phyloP scores from a whole-genome alignment of 2,329 filamentous ascomycete species.

The Colletotrichum zoysiae region DNA sequence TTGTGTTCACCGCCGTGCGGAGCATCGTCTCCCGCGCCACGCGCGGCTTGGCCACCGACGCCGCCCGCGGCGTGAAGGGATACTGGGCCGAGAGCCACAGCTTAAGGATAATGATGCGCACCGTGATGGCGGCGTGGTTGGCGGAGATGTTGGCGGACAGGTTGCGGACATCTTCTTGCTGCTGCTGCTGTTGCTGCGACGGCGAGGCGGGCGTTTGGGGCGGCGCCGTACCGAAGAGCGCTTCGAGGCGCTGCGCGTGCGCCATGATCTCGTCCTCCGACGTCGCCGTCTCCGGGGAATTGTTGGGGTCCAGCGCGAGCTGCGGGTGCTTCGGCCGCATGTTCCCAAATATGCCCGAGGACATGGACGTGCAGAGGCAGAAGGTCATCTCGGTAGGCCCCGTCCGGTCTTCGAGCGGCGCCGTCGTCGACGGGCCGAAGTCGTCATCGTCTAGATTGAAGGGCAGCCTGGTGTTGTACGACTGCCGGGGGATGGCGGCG shows the following conservation, averaged over 20 bases:
- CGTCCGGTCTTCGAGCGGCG: slow-evolving; percentile 50
- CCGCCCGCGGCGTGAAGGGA: slow-evolving; percentile 53
- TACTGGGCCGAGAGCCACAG: slow-evolving; percentile 62
- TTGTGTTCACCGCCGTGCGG: slow-evolving; percentile 60
- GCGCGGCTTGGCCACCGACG: slow-evolving; percentile 45
- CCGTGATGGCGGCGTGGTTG: slow-evolving; percentile 54
- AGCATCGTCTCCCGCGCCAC: slow-evolving; percentile 58
- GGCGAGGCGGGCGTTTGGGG: slow-evolving; percentile 41
- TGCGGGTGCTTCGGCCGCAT: slow-evolving; percentile 53
- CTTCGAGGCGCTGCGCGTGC: slow-evolving; percentile 55
- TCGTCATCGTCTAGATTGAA: slow-evolving; percentile 67
- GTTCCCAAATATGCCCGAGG: slow-evolving; percentile 54
- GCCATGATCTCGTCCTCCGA: slow-evolving; percentile 57
- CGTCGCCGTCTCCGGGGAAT: slow-evolving; percentile 33
- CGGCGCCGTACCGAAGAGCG: slow-evolving; percentile 54
- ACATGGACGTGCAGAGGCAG: slow-evolving; percentile 55
- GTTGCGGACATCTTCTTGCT: slow-evolving; percentile 42
- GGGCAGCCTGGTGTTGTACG: slow-evolving; percentile 62
- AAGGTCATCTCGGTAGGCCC: slow-evolving; percentile 58
- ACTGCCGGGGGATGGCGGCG: slow-evolving; percentile 56
- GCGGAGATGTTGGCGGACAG: slow-evolving; percentile 52
- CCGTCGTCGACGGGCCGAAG: slow-evolving; percentile 56
- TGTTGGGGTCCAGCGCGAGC: slow-evolving; percentile 34
- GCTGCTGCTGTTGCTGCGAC: neutral
- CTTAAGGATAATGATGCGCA: slow-evolving; percentile 59